Evolutionary conservation across 1,284 basidiomycete species (phyloP).

Genomic region (Papiliotrema terrestris): DNA sequence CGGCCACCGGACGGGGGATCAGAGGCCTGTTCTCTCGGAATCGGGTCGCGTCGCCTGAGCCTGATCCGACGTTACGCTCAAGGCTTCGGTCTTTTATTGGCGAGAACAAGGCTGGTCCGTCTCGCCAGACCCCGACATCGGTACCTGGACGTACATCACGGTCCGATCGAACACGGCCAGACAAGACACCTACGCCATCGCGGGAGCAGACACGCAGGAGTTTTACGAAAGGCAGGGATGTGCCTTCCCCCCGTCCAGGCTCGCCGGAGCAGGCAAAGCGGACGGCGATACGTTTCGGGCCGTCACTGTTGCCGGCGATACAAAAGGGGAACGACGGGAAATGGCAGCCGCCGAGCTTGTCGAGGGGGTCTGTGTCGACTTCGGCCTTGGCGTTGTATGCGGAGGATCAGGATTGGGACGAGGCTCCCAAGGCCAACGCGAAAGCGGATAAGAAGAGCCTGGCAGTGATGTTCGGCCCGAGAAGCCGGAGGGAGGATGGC

Average conservation of each 20-base stretch:
- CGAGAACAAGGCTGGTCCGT: slow-evolving; percentile 10
- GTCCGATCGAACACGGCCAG: too few species aligned
- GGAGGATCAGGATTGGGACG: slow-evolving; percentile 9
- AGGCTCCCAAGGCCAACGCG: not conserved
- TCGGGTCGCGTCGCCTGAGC: slow-evolving; percentile 20
- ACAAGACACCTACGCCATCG: not conserved
- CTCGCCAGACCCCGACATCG: not conserved
- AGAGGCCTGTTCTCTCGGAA: slow-evolving; percentile 23
- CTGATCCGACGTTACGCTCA: slow-evolving; percentile 15
- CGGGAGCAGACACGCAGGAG: not conserved
- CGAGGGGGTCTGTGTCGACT: slow-evolving; percentile 34
- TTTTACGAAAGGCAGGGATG: not conserved
- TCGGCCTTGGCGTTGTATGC: slow-evolving; percentile 22
- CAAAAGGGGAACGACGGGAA: slow-evolving; percentile 29
- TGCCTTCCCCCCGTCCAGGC: slow-evolving; percentile 1
- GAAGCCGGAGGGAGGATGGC: not conserved
- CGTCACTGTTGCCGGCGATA: slow-evolving; percentile 20
- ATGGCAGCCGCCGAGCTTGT: slow-evolving; percentile 39
- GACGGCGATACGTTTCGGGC: slow-evolving; percentile 16
- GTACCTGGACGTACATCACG: not conserved
- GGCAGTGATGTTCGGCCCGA: slow-evolving; percentile 15
- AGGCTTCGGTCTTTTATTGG: slow-evolving; percentile 19
- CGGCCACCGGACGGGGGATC: slow-evolving; percentile 17
- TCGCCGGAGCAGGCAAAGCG: slow-evolving; percentile 14
- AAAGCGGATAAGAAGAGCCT: slow-evolving; percentile 10